Evolutionary conservation across 75 land plant genomes (phyloP).

Genomic region (Pinus taeda): DNA sequence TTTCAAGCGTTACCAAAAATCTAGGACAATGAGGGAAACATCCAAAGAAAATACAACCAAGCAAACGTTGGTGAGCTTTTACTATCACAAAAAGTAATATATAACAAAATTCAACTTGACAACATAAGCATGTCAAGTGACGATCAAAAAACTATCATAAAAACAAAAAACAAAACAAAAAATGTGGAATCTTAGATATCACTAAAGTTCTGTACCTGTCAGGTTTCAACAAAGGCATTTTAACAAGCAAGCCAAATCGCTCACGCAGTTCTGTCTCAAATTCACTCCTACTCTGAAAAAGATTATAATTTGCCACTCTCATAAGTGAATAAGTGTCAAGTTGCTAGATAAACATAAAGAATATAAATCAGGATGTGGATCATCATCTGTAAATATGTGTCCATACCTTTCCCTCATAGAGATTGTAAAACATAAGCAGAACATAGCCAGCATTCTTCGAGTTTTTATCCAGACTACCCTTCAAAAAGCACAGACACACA

Average conservation of each 20-base stretch:
- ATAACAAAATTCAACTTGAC: not conserved
- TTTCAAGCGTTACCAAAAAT: too few relatives aligned
- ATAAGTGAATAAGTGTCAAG: not conserved
- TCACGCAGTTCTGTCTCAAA: constrained; percentile 70
- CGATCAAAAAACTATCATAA: not conserved
- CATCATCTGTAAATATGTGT: not conserved
- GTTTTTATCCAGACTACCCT: constrained; percentile 93
- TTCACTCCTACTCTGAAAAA: constrained; percentile 68
- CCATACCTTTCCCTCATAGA: constrained; percentile 85
- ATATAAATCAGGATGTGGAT: not conserved
- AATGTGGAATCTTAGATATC: not conserved
- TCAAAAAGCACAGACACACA: not conserved
- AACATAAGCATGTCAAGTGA: not conserved
- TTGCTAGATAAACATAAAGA: not conserved
- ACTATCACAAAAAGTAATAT: not conserved
- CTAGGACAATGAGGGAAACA: too few relatives aligned
- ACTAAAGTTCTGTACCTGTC: constrained; percentile 50
- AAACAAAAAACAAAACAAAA: not conserved
- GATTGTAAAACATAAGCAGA: constrained; percentile 93
- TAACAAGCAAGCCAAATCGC: constrained; percentile 80
- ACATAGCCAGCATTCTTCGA: constrained; percentile 97
- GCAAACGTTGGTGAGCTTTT: too few relatives aligned
- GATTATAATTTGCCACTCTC: not conserved
- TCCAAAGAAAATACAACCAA: too few relatives aligned
- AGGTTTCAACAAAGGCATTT: constrained; percentile 80